Percentiles rank a stretch among this genome's conserved stretches.
Evolutionary conservation across 768 basidiomycete genomes (phyloP).

Genomic region (Lactarius psammicola): DNA sequence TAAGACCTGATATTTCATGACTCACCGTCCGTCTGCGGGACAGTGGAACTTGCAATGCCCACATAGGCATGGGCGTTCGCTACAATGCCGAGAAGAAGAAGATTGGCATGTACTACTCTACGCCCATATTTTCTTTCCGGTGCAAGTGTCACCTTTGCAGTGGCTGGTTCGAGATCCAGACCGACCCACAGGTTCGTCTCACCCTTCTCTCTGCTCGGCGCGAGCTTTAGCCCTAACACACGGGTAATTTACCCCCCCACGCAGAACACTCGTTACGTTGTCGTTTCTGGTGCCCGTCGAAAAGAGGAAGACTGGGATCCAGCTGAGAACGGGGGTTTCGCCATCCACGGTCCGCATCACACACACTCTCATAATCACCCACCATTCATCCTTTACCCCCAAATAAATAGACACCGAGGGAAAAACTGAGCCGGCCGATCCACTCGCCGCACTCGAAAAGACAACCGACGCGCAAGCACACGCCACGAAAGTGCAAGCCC

Average conservation of each 20-base stretch:
- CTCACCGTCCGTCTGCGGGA: constrained; percentile 3
- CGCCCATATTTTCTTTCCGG: constrained; percentile 90
- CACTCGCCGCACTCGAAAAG: constrained; percentile 88
- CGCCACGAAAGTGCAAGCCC: constrained; percentile 69
- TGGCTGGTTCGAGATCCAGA: constrained; percentile 98
- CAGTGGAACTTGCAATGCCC: constrained; percentile 92
- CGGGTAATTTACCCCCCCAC: background rate
- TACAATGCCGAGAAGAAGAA: constrained; percentile 99
- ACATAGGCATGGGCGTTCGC: constrained; percentile 99
- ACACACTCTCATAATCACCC: background rate
- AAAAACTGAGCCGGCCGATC: constrained; percentile 64
- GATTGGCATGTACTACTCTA: constrained; percentile 91
- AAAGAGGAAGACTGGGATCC: constrained; percentile 98
- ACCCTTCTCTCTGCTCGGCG: background rate
- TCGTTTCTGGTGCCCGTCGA: constrained; percentile 86
- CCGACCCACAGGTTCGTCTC: constrained; percentile 82
- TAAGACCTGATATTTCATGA: background rate
- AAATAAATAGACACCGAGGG: constrained; percentile 61
- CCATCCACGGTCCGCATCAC: constrained; percentile 67
- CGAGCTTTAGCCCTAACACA: background rate
- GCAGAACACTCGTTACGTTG: constrained; percentile 94
- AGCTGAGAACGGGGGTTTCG: constrained; percentile 91
- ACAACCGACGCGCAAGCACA: constrained; percentile 73
- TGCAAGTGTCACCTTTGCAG: constrained; percentile 98
- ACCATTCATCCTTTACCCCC: background rate